Evolutionary conservation across 441 rosid species (phyloP).

Genomic region (Erodium moschatum): DNA sequence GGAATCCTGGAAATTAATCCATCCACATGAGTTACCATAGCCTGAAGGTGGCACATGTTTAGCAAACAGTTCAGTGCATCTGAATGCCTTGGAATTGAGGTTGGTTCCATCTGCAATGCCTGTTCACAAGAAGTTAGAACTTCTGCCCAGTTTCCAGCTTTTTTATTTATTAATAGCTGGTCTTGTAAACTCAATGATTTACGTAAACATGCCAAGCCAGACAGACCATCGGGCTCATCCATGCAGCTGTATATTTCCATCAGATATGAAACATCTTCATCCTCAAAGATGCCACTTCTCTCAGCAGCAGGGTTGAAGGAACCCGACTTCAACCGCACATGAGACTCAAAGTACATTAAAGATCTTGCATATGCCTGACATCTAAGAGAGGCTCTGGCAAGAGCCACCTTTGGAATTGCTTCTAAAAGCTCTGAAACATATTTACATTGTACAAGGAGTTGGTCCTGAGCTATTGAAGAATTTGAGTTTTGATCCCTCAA

Average conservation of each 20-base stretch:
- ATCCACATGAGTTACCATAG: conserved; percentile 95
- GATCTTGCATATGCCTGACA: conserved; percentile 98
- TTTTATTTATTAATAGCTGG: conserved; percentile 78
- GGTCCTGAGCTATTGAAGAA: conserved; percentile 53
- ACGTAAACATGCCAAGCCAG: conserved; percentile 86
- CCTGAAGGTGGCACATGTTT: conserved; percentile 98
- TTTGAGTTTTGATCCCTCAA: conserved; percentile 45
- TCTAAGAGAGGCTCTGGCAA: conserved; percentile 84
- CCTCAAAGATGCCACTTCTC: conserved; percentile 81
- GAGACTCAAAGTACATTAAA: conserved; percentile 94
- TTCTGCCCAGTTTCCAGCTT: conserved; percentile 96
- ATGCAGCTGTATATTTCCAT: conserved; percentile 95
- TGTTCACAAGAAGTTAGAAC: conserved; percentile 94
- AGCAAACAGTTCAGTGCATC: conserved; percentile 91
- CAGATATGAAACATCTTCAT: conserved; percentile 81
- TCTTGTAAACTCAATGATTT: conserved; percentile 81
- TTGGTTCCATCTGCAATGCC: conserved; percentile 95
- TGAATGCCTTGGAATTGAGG: conserved; percentile 87
- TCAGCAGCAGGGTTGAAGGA: conserved; percentile 94
- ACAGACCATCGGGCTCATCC: conserved; percentile 94
- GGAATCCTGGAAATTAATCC: conserved; percentile 91
- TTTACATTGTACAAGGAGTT: conserved; percentile 76
- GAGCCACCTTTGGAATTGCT: conserved; percentile 82
- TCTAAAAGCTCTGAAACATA: conserved; percentile 80
- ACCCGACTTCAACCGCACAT: conserved; percentile 79